Base-by-base conservation (phyloP, 1,284 basidiomycete species). In the Naganishia albida region DNA sequence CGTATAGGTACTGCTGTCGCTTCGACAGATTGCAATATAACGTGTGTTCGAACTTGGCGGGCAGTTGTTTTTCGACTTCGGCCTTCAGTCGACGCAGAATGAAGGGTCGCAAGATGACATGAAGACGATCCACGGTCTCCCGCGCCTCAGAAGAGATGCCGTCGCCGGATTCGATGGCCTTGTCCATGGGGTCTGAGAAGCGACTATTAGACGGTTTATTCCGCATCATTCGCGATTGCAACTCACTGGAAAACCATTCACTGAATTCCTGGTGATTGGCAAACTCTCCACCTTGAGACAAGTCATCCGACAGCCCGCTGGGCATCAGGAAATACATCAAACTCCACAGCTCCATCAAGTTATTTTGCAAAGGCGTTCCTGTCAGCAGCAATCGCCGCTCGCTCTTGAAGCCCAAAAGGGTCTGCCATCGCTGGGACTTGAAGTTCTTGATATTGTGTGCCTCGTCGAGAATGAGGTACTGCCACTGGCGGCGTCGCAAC, bases 301-400 rank as follows among this genome's bases (percentile, higher is more conserved):
- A 78, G 48, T 80, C 79, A 42, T 72, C 73, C 7, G 77, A 78
- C 7, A 81, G 77, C 12, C 82, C 83, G 43, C 82, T 90, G 2
- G 93, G 94, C 92, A 96, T 95, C 69, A 98, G 80, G 75, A 98
- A 97, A 78, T 97, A 93, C 72, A 98, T 81, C 66, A 98, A 80
- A 25, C 92, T 91, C 78, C 94, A 94, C 74, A 96, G 95, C 77
- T 99, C 96, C 65, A 88, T 84, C 26, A 99, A 81, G 74, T 98
- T 92, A 76, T 99, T 99, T 78, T 99, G 92, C 51, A 99, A 92
- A 0, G 96, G 96, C 1, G 96, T 99, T 20, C 96, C 96, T 0
- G 94, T 94, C 2, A 99, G 82, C 59, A 99, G 76, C 66, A 93
- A 84, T 51, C 91, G 82, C 26, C 90, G 82, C 4, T 83, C 83